phyloP scores from a whole-genome alignment of 768 basidiomycete genomes.

The Chalciporus sphaerocephalus region DNA sequence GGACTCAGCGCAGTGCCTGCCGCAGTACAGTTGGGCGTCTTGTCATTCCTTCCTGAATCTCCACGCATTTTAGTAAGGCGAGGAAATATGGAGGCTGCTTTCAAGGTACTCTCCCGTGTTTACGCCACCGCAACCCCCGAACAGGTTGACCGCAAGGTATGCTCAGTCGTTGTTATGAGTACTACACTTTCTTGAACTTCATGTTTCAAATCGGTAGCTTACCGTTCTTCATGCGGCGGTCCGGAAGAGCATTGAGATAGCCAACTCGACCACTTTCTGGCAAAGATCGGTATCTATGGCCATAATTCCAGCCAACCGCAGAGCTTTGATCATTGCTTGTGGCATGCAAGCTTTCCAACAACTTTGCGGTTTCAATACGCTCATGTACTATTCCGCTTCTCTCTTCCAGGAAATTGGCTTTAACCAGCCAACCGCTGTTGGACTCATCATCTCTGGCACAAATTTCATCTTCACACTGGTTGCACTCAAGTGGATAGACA shows the following conservation, averaged over 20 bases:
- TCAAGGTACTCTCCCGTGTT: constrained; percentile 56
- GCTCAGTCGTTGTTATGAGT: neutral
- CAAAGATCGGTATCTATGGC: constrained; percentile 55
- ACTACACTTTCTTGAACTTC: neutral
- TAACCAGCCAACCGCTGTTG: constrained; percentile 76
- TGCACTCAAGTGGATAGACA: constrained; percentile 67
- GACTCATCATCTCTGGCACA: constrained; percentile 72
- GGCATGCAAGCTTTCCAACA: constrained; percentile 84
- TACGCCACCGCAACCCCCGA: constrained; percentile 61
- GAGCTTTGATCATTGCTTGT: constrained; percentile 70
- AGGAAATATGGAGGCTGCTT: constrained; percentile 49
- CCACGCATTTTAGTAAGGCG: constrained; percentile 66
- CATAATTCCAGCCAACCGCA: constrained; percentile 53
- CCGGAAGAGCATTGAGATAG: constrained; percentile 55
- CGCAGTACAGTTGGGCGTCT: constrained; percentile 52
- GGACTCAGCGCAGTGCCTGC: constrained; percentile 71
- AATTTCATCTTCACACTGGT: constrained; percentile 77
- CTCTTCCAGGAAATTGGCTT: constrained; percentile 80
- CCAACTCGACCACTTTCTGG: constrained; percentile 56
- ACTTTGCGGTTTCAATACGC: constrained; percentile 79
- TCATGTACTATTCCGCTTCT: constrained; percentile 73
- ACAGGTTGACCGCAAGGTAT: constrained; percentile 63
- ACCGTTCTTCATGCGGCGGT: constrained; percentile 59
- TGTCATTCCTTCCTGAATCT: constrained; percentile 73
- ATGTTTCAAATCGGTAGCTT: constrained; percentile 34